A percentile compares a stretch with the other conserved stretches of the same genome.
Conservation (phyloP, 306 rosid species). For the Vicia villosa region DNA sequence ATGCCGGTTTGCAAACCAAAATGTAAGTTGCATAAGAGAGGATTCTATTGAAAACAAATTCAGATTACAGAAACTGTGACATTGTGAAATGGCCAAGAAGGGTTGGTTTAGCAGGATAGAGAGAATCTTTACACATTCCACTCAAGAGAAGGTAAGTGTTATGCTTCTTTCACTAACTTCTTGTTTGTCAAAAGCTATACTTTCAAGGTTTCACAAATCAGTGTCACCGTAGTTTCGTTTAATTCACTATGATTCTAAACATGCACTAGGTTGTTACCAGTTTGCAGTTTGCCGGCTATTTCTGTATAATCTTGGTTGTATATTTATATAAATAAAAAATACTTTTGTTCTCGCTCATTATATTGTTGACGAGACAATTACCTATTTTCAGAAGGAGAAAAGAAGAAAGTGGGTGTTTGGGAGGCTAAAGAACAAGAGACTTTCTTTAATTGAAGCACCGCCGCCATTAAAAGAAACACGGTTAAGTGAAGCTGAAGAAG, state of each 20-base stretch:
- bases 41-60: conserved; percentile 29
- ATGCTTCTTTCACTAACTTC: not conserved
- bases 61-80: conserved; percentile 40
- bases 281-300: too few species aligned
- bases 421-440: conserved; percentile 55
- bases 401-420: conserved; percentile 77
- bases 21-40: conserved; percentile 32
- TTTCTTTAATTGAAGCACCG: conserved; percentile 59
- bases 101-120: conserved; percentile 70
- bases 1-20: conserved; percentile 27
- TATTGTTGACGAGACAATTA: conserved; percentile 18
- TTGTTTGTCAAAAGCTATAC: not conserved
- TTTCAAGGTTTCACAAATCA: not conserved
- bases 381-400: conserved; percentile 60
- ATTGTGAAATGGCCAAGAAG: conserved; percentile 70
- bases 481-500: conserved; percentile 56
- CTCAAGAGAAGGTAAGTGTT: conserved; percentile 63
- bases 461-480: conserved; percentile 39
- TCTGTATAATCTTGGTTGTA: too few species aligned
- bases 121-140: conserved; percentile 62
- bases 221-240: not conserved
- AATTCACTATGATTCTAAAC: not conserved
- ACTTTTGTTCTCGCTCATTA: too few species aligned
- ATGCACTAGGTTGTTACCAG: not conserved
- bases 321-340: too few species aligned